Evolutionary conservation across 768 basidiomycete species (phyloP).

Genomic region (Boletus speciosus): DNA sequence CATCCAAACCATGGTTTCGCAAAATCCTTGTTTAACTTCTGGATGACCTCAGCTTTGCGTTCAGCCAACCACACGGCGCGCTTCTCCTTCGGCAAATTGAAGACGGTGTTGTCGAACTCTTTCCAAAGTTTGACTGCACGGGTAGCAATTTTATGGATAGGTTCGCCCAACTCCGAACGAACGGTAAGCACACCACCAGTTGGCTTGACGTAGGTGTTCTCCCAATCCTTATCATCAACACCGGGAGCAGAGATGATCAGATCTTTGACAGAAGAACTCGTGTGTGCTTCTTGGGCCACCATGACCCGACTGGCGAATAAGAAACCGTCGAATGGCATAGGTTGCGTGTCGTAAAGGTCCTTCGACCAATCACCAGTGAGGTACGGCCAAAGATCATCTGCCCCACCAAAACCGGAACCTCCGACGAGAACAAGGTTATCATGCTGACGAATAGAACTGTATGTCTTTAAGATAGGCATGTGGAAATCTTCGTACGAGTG

Average conservation of each 20-base stretch:
- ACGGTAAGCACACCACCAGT: conserved; percentile 97
- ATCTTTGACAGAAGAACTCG: conserved; percentile 91
- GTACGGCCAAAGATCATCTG: conserved; percentile 95
- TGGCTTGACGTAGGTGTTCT: conserved; percentile 89
- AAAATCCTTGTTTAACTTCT: conserved; percentile 91
- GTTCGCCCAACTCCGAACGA: conserved; percentile 95
- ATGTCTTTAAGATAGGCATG: conserved; percentile 89
- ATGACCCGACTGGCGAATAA: conserved; percentile 95
- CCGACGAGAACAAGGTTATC: conserved; percentile 86
- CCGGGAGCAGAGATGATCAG: conserved; percentile 93
- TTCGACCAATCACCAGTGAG: conserved; percentile 94
- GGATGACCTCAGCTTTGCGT: conserved; percentile 85
- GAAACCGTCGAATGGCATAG: conserved; percentile 99
- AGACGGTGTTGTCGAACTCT: conserved; percentile 96
- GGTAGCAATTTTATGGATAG: conserved; percentile 98
- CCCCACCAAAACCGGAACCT: conserved; percentile 94
- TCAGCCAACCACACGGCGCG: conserved; percentile 82
- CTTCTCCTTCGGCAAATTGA: conserved; percentile 95
- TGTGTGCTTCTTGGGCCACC: conserved; percentile 99
- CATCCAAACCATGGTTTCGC: conserved; percentile 96
- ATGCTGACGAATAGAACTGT: conserved; percentile 85
- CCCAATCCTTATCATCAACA: conserved; percentile 87
- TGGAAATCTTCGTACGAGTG: conserved; percentile 99
- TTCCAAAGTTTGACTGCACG: conserved; percentile 98
- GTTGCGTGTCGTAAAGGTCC: conserved; percentile 74